Evolutionary conservation across 257 asterid species (phyloP), one percentile per base, ranked within the genome.

Genomic region (Buddleja alternifolia): DNA sequence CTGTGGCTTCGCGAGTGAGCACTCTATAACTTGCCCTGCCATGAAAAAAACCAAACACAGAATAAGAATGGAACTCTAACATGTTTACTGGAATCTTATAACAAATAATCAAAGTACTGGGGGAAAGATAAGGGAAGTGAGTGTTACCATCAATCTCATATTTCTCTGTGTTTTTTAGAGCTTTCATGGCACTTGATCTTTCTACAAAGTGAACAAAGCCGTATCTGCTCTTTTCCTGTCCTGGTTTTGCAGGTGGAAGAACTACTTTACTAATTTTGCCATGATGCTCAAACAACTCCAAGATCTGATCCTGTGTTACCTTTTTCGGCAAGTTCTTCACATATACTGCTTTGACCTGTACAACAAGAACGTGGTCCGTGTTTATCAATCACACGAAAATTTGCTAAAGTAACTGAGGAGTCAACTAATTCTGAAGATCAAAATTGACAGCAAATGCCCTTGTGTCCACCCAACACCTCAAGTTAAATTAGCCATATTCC

Each of bases 1-100:
- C 81, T 85, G 95, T 60, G 95, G 95, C 81, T 88, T 88, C 63
- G 95, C 92, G 41, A 88, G 87, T 20, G 91, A 85, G 77, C 91
- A 85, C 60, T 88, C 92, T 75, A 88, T 62, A 50, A 80, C 77
- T 77, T 83, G 87, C 53, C 95, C 95, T 88, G 76, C 44, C 67
- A 73, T 57, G 63, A 54, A 29, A 45, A n/a, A 52, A 53, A 19
- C 17, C 19, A 73, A 21, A 53, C 39, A 29, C 53, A 50, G 46
- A 73, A 46, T 50, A 45, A 64, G 15, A 68, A 64, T 5, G 19
- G 56, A 60, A 56, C 23, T 65, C 39, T 57, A 47, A 52, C 63
- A n/a, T 42, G 44, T n/a, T 42, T 29, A 6, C 9, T 32, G 7
- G 37, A 41, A 66, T 14, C 36, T 42, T 10, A 47, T 34, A 37